Evolutionary conservation across 768 basidiomycete genomes (phyloP), one percentile per base, ranked within the genome.

Genomic region (Cystoderma amianthinum): DNA sequence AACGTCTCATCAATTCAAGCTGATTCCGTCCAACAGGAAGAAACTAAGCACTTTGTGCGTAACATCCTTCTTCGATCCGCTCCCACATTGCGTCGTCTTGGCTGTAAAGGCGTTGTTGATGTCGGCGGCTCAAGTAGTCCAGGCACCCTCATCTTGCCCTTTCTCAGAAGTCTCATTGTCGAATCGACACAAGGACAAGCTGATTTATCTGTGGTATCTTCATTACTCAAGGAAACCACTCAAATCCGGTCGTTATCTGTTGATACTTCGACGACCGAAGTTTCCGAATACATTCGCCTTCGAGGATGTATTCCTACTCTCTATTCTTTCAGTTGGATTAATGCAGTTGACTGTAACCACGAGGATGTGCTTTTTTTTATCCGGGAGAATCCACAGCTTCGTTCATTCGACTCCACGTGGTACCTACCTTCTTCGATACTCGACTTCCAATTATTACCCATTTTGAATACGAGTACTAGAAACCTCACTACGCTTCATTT

Each of bases 401-500:
- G 41, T n/a, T 46, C 49, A 5, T 15, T 63, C 13, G 50, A 56
- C 11, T 42, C 57, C 20, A 37, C 38, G 1, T 23, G 38, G 2
- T 43, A 50, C 5, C 39, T 58, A 5, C 23, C 44, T 2, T 24
- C 49, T 1, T n/a, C 35, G 7, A 39, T 49, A 36, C 44, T 63
- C 16, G 49, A 55, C 5, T 36, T 44, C 2, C 33, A 37, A 3
- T 36, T 60, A 10, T 23, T 60, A 7, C 56, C 56, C 12, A 34
- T 57, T 3, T 12, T 51, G 3, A 38, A 18, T 4, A 39, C 32
- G 3, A 7, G 44, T 2, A 57, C 55, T 38, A 43, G 41, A 17
- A n/a, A 37, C 5, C 42, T 63, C 10, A 52, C 52, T 4, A 48
- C 50, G 7, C 58, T 63, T 13, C 51, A 54, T 22, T 46, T 63